phyloP scores from a whole-genome alignment of 164 flowering plant species.

The Magnolia kwangsiensis region DNA sequence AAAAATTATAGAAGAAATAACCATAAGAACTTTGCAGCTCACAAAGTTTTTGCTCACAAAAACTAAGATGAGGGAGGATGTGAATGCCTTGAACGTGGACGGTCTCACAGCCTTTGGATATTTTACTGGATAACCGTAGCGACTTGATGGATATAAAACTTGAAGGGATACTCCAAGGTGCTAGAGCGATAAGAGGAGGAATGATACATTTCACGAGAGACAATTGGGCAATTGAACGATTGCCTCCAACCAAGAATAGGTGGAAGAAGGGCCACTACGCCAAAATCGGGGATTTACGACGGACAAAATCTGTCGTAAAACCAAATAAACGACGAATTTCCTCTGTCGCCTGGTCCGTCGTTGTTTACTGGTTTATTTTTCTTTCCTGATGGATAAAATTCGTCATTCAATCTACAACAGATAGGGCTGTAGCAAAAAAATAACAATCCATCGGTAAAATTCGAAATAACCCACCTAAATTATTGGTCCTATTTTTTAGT shows the following conservation, averaged over 20 bases:
- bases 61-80: not conserved
- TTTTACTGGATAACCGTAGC: not conserved
- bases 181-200: not conserved
- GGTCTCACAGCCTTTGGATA: not conserved
- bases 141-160: not conserved
- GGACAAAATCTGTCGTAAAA: too few relatives aligned
- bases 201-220: not conserved
- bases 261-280: constrained; percentile 1
- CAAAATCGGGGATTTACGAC: too few relatives aligned
- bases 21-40: not conserved
- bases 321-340: too few relatives aligned
- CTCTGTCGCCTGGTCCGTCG: too few relatives aligned
- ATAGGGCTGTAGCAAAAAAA: too few relatives aligned
- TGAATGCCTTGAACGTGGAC: not conserved
- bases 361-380: too few relatives aligned
- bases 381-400: too few relatives aligned
- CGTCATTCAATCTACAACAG: too few relatives aligned
- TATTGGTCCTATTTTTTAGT: too few relatives aligned
- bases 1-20: too few relatives aligned
- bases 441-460: too few relatives aligned
- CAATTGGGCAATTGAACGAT: not conserved
- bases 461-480: too few relatives aligned
- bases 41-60: not conserved
- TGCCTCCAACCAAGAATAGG: not conserved
- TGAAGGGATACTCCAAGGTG: not conserved